Evolutionary conservation across 2,329 filamentous ascomycete genomes (phyloP).

Genomic region (Apiospora koreana): DNA sequence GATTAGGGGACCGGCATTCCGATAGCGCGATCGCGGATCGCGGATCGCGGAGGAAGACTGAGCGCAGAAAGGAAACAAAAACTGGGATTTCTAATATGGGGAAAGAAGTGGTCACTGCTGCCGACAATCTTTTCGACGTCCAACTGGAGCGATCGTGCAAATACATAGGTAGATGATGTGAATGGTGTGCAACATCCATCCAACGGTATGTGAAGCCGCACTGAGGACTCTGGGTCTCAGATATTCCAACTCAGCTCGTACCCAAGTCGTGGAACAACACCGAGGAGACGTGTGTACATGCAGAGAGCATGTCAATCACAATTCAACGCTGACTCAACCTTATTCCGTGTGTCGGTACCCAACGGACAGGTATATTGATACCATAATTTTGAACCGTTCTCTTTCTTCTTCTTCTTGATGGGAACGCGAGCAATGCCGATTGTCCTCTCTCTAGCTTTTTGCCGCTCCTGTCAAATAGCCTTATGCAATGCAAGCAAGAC

Average conservation of each 20-base stretch:
- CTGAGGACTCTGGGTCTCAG: background rate
- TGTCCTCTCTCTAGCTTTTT: background rate
- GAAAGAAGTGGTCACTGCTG: background rate
- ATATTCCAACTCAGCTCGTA: background rate
- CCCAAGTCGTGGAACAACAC: no score
- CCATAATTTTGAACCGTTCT: background rate
- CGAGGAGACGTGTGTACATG: background rate
- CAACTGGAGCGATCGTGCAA: background rate
- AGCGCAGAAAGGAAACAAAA: background rate
- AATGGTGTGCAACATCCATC: background rate
- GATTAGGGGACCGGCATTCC: slow-evolving; percentile 7
- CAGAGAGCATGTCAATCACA: slow-evolving; percentile 1
- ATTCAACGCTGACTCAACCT: slow-evolving; percentile 1
- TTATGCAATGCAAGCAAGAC: background rate
- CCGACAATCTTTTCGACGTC: background rate
- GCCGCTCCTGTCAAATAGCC: background rate
- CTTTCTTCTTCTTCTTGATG: background rate
- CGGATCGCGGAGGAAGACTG: background rate
- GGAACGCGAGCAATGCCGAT: background rate
- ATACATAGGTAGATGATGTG: background rate
- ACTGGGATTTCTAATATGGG: background rate
- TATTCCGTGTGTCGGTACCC: slow-evolving; percentile 6
- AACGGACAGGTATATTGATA: background rate
- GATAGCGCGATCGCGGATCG: background rate
- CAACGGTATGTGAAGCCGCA: background rate